Base-by-base conservation (phyloP, 176 grass and related monocot genomes). In the Oryza glumipatula region DNA sequence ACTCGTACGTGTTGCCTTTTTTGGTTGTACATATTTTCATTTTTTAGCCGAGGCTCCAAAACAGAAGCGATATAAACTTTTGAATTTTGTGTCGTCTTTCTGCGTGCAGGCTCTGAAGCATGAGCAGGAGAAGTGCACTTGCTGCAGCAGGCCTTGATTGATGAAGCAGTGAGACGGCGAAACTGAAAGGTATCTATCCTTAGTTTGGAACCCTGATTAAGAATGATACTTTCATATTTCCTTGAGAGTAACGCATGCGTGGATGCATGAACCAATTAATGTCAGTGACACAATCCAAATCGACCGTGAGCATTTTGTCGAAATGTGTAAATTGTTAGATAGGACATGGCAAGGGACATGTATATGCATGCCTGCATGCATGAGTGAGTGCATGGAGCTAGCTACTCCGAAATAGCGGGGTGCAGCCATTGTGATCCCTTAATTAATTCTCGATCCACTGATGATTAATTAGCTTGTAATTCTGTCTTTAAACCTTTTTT, bases 71-170 rank as follows among this genome's bases (percentile, higher is more conserved):
- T 21, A 19, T 21, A 58, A 58, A 6, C 1, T 3, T 8, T 58
- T 58, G 19, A 58, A 6, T 19, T 21, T 58, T 52, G 7, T 48
- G 76, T 17, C 19, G 80, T 22, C 19, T 64, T 63, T 65, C 17
- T 49, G 72, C 66, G 72, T 74, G 73, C 88, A 97, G 94, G 78
- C 67, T 79, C 90, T 97, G 76, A 92, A 89, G 33, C 78, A 92
- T 64, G 89, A 97, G 68, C 87, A 88, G 49, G 94, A 97, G 51
- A 97, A 88, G 46, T 97, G 94, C 38, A 94, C 88, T 61, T 97
- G 94, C 84, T 85, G 87, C 84, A 86, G 68, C 58, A 91, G 94
- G 70, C 77, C 67, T 46, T 90, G 51, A 85, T 16, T 51, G 44
- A 63, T 11, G 65, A 15, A 43, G 41, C 51, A 72, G 26, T 43